These are phyloP conservation scores for Canna indica DNA, from an alignment of 176 grass and related monocot species.

Conservation along the genomic window DNA sequence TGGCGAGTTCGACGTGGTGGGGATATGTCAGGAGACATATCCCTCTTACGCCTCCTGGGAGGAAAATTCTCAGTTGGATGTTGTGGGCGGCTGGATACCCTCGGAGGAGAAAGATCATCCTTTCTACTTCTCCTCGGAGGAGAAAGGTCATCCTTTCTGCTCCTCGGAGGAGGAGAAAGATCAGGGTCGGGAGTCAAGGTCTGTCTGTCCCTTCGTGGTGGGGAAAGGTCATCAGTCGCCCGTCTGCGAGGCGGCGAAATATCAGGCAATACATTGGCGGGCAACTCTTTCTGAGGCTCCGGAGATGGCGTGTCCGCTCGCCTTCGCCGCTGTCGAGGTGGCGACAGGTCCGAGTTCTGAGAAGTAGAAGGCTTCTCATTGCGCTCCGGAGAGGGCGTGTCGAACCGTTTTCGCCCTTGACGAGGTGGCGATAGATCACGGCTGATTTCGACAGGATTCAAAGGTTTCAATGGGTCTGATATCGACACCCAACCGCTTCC, in stretches of 20 bases:
- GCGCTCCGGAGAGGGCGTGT: conserved; percentile 25
- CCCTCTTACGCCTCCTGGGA: conserved; percentile 24
- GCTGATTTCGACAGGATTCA: not conserved
- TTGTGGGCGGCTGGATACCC: conserved; percentile 9
- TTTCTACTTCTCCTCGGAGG: conserved; percentile 18
- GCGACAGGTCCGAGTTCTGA: conserved; percentile 23
- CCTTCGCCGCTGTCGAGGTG: conserved; percentile 29
- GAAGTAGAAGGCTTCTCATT: not conserved
- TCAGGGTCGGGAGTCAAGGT: conserved; percentile 6
- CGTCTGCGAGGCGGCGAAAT: conserved; percentile 32
- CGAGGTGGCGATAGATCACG: conserved; percentile 28
- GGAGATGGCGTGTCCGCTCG: conserved; percentile 28
- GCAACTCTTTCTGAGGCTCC: not conserved
- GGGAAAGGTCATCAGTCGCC: not conserved
- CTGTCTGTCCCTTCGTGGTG: not conserved
- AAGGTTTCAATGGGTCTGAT: not conserved
- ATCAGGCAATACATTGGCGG: conserved; percentile 3
- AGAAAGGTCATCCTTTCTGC: conserved; percentile 28
- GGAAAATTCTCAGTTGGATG: conserved; percentile 30
- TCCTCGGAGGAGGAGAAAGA: conserved; percentile 28
- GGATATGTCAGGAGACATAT: not conserved
- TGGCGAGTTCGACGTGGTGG: not conserved
- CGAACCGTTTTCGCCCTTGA: conserved; percentile 15
- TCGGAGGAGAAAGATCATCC: conserved; percentile 32
- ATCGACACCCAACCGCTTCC: conserved; percentile 76